phyloP scores from a whole-genome alignment of 495 filamentous ascomycete species.

The Penicillium nucicola region DNA sequence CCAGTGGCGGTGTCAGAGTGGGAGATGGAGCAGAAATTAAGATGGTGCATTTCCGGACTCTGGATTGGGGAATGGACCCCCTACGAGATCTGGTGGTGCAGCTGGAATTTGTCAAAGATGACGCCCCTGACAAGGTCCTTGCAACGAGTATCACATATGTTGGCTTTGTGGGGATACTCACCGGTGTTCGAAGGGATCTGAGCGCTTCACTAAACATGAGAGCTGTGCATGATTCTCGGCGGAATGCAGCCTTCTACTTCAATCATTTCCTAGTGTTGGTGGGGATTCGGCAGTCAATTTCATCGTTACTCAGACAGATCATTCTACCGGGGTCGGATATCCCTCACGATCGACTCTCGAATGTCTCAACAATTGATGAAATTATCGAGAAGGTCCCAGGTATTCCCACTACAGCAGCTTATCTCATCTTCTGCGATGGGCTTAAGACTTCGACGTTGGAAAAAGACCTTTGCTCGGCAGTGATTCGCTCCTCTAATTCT shows the following conservation, averaged over 20 bases:
- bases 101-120: slow-evolving; percentile 50
- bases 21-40: slow-evolving; percentile 17
- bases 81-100: slow-evolving; percentile 55
- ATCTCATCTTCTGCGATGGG: slow-evolving; percentile 56
- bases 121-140: slow-evolving; percentile 36
- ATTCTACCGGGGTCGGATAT: slow-evolving; percentile 29
- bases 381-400: slow-evolving; percentile 31
- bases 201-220: slow-evolving; percentile 66
- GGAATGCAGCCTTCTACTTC: slow-evolving; percentile 39
- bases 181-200: slow-evolving; percentile 53
- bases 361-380: slow-evolving; percentile 15
- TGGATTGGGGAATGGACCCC: slow-evolving; percentile 67
- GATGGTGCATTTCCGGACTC: slow-evolving; percentile 63
- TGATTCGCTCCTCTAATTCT: slow-evolving; percentile 30
- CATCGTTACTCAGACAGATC: slow-evolving; percentile 46
- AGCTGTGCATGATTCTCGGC: slow-evolving; percentile 47
- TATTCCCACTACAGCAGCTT: slow-evolving; percentile 51
- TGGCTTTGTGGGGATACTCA: slow-evolving; percentile 61
- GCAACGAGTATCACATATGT: slow-evolving; percentile 60
- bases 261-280: slow-evolving; percentile 56
- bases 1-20: slow-evolving; percentile 50
- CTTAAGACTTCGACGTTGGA: slow-evolving; percentile 45
- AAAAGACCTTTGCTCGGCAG: slow-evolving; percentile 51
- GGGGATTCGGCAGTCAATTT: slow-evolving; percentile 54
- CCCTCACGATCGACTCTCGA: neutral